Percentiles rank a stretch among this genome's conserved stretches.
Evolutionary conservation across 1,284 basidiomycete species (phyloP).

Genomic region (Athelia psychrophila): DNA sequence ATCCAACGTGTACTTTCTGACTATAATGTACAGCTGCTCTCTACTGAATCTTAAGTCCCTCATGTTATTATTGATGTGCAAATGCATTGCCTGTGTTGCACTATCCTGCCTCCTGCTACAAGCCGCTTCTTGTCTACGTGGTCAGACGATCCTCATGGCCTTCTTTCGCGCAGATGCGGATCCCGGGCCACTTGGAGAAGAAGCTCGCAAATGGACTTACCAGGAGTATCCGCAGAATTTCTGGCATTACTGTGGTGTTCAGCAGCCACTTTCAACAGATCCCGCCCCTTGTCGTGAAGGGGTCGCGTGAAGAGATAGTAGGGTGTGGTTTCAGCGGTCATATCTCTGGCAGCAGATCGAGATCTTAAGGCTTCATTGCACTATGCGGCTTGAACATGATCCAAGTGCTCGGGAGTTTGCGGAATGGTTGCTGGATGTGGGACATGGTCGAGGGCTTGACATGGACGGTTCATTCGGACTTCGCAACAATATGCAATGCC

Average conservation of each 20-base stretch:
- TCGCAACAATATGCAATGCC: conserved; percentile 21
- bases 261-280: conserved; percentile 38
- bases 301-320: conserved; percentile 32
- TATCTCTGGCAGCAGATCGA: conserved; percentile 30
- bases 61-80: too few species aligned
- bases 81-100: too few species aligned
- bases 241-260: conserved; percentile 34
- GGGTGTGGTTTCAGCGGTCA: conserved; percentile 28
- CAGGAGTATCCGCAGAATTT: conserved; percentile 41
- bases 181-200: conserved; percentile 17
- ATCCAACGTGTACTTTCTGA: too few species aligned
- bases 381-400: conserved; percentile 33
- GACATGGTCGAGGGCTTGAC: conserved; percentile 26
- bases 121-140: too few species aligned
- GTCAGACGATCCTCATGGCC: conserved; percentile 33
- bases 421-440: conserved; percentile 39
- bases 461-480: conserved; percentile 22
- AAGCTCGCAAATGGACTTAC: conserved; percentile 30
- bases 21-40: too few species aligned
- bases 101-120: too few species aligned
- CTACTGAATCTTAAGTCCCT: too few species aligned
- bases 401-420: conserved; percentile 28
- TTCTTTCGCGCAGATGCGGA: conserved; percentile 40
- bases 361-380: conserved; percentile 27
- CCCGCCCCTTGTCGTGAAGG: conserved; percentile 27